Evolutionary conservation across 1,139 yeast genomes (phyloP).

Genomic region (Candida sp.): DNA sequence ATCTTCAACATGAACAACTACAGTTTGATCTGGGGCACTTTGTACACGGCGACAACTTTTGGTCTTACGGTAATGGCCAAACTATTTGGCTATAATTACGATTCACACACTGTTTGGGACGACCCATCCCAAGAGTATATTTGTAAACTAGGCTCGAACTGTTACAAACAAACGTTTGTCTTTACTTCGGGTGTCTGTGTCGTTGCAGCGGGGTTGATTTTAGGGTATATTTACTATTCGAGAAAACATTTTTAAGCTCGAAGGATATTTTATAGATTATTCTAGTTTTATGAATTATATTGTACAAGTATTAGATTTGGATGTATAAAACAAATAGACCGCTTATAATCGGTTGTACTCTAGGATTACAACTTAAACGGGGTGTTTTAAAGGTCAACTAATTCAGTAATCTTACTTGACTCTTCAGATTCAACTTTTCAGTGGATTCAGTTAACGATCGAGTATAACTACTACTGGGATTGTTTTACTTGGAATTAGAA

Average conservation of each 20-base stretch:
- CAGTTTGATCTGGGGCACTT: conserved; percentile 78
- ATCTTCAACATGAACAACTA: conserved; percentile 69
- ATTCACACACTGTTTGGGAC: conserved; percentile 22
- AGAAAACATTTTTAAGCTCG: neutral
- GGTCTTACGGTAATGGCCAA: conserved; percentile 36
- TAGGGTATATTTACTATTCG: conserved; percentile 18
- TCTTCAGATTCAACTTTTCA: conserved; percentile 1
- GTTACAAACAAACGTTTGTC: conserved; percentile 36
- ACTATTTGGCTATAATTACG: conserved; percentile 39
- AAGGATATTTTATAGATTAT: no score
- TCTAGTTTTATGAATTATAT: no score
- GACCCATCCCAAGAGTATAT: conserved; percentile 17
- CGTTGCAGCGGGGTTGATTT: conserved; percentile 17
- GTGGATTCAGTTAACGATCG: neutral
- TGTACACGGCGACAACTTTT: conserved; percentile 54
- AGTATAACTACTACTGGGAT: neutral
- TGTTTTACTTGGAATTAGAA: neutral
- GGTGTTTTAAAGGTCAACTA: no score
- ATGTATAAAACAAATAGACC: no score
- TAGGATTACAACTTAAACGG: no score
- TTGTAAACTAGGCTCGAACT: conserved; percentile 35
- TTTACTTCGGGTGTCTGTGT: conserved; percentile 29
- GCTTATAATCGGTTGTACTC: no score
- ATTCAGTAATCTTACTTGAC: conserved; percentile 3
- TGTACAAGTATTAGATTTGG: no score